Evolutionary conservation across 306 rosid genomes (phyloP), one percentile per base, ranked within the genome.

Genomic region (Delonix regia): DNA sequence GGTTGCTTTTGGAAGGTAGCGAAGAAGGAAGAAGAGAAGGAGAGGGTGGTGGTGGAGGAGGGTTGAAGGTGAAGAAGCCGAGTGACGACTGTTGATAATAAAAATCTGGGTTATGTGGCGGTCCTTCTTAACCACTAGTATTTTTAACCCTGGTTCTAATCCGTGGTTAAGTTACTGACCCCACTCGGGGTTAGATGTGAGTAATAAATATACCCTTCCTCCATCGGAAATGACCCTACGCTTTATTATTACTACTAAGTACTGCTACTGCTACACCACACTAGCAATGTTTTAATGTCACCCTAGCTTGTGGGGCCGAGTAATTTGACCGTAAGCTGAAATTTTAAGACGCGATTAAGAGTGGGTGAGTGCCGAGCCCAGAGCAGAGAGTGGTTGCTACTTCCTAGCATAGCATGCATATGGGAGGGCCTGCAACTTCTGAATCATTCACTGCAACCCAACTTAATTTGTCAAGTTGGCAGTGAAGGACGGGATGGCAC

Each of bases 111-210:
- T 90, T 91, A 85, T 87, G 96, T 84, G 98, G 97, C 60, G 82
- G 92, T 79, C 88, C 91, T 90, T 89, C 94, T 90, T 88, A 91
- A 90, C 97, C 94, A 93, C 89, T 88, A 69, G 88, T 83, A 21
- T 78, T 90, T 90, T 92, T 92, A 89, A 94, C 98, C 84, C 92
- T 85, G 75, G 98, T 94, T 90, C 89, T 90, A 89, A 89, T 90
- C 93, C 81, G 66, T 90, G 96, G 97, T 94, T 92, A 88, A 89
- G 92, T 84, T 85, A 9, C 69, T 75, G 94, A 87, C 88, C 90
- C 88, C 82, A 76, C 86, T 56, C 64, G 69, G 77, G 94, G 93
- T 92, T 94, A 85, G 87, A 85, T 82, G 66, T 60, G 83, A 73
- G 92, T 87, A 87, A 90, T 92, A 92, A 92, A 90, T 92, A 83